phyloP scores from a whole-genome alignment of 805 yeast genomes.

The Candida manassasensis region DNA sequence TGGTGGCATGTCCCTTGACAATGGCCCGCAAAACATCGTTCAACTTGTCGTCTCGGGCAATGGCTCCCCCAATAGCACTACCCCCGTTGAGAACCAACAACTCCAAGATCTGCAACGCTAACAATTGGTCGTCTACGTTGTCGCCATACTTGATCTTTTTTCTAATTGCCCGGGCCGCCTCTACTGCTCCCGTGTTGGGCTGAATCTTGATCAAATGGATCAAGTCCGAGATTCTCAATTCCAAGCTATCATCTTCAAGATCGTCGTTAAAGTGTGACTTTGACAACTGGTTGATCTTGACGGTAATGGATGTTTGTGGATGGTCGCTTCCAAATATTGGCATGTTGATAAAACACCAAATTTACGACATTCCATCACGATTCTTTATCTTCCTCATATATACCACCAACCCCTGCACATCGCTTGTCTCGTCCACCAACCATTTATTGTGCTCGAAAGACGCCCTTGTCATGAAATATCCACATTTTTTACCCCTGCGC shows the following conservation, averaged over 20 bases:
- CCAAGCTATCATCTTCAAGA: conserved; percentile 30
- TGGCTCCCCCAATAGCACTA: conserved; percentile 29
- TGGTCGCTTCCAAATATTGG: conserved; percentile 40
- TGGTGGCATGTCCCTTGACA: conserved; percentile 33
- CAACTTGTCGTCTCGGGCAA: conserved; percentile 67
- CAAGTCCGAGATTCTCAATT: conserved; percentile 51
- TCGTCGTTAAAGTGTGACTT: conserved; percentile 40
- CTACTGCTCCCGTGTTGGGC: conserved; percentile 41
- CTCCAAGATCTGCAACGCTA: conserved; percentile 50
- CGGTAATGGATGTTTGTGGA: conserved; percentile 67
- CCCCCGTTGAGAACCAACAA: conserved; percentile 42
- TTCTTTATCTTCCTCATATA: no score
- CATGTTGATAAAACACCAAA: conserved; percentile 15
- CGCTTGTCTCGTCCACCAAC: no score
- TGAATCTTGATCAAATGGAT: conserved; percentile 46
- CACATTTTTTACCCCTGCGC: no score
- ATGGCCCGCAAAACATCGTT: conserved; percentile 57
- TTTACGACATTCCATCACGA: no score
- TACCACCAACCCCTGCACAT: no score
- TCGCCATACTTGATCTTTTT: conserved; percentile 86
- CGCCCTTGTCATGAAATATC: no score
- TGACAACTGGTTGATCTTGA: conserved; percentile 50
- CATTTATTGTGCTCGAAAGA: no score
- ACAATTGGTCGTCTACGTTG: conserved; percentile 51
- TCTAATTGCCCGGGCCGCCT: conserved; percentile 87